Evolutionary conservation across 768 basidiomycete genomes (phyloP), one percentile per base, ranked within the genome.

Genomic region (Amanita muscaria): DNA sequence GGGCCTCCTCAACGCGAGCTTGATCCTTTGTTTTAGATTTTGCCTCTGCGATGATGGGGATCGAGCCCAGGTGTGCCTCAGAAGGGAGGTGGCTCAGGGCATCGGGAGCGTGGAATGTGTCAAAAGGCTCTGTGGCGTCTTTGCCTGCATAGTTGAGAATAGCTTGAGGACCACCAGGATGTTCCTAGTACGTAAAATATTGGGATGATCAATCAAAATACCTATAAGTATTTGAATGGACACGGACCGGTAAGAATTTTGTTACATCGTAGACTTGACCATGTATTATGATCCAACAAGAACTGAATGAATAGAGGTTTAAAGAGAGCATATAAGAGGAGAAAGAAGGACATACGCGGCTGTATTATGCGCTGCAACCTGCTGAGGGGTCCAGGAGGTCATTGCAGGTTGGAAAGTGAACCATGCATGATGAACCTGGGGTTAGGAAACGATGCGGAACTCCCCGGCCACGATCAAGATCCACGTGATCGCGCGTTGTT

Each of bases 211-310:
- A 15, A 29, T 19, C 27, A 25, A 41, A 18, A 43, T 25, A 27
- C 11, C 46, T n/a, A n/a, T n/a, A n/a, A n/a, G n/a, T n/a, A n/a
- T n/a, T 25, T 46, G 25, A 31, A 16, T 45, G 34, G 22, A 29
- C 69, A 27, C 19, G 19, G 48, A 82, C 85, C 42, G 73, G 64
- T 30, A 88, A 64, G 60, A 89, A 87, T 30, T 83, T 80, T 5
- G 87, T 87, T 42, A 88, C 83, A 64, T 90, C 86, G 64, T 90
- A 90, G n/a, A 89, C 88, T 43, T 74, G 69, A 61, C 81, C 76
- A 40, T 73, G 68, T 51, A 91, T 83, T 56, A 90, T 79, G 52
- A 91, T 79, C 88, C 88, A 91, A 57, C 87, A 88, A 14, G 82
- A 83, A 30, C 83, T 84, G 48, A 38, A 52, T 37, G 42, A 22